phyloP scores from a whole-genome alignment of 1,284 basidiomycete genomes.

The Porogramme epimiltina region DNA sequence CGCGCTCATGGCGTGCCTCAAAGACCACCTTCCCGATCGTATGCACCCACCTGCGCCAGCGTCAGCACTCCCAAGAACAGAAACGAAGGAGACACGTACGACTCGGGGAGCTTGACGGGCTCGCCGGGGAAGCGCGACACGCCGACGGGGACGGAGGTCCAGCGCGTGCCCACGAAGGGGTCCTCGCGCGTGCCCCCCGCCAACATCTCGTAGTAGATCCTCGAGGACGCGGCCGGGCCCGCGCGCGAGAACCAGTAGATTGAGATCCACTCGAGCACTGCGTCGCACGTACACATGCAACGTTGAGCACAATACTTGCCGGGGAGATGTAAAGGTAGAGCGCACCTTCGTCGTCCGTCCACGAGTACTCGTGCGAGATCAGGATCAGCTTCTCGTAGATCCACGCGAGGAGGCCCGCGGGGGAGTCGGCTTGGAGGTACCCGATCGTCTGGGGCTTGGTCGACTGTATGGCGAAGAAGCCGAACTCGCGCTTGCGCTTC shows the following conservation, averaged over 20 bases:
- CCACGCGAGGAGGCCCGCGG: constrained; percentile 50
- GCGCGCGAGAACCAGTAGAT: constrained; percentile 21
- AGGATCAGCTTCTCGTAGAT: background rate
- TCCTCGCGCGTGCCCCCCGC: constrained; percentile 6
- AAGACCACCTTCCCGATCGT: constrained; percentile 30
- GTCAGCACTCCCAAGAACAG: too few relatives aligned
- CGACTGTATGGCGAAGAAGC: constrained; percentile 43
- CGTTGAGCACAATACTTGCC: too few relatives aligned
- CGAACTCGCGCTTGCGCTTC: constrained; percentile 28
- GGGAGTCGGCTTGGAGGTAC: constrained; percentile 56
- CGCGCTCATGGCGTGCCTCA: constrained; percentile 21
- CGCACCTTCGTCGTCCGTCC: constrained; percentile 2
- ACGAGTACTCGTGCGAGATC: background rate
- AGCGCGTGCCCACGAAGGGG: constrained; percentile 25
- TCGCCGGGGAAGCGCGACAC: constrained; percentile 52
- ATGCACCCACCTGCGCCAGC: constrained; percentile 14
- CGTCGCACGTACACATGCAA: constrained; percentile 48
- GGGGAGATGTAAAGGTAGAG: background rate
- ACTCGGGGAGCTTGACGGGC: constrained; percentile 35
- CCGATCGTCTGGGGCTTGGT: constrained; percentile 60
- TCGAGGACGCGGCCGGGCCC: constrained; percentile 51
- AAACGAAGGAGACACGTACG: too few relatives aligned
- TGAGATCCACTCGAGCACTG: constrained; percentile 20
- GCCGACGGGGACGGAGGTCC: constrained; percentile 38
- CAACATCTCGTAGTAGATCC: constrained; percentile 51